Evolutionary conservation across 192 early-diverging fungal genomes (phyloP).

Genomic region (Martensiomyces pterosporus): DNA sequence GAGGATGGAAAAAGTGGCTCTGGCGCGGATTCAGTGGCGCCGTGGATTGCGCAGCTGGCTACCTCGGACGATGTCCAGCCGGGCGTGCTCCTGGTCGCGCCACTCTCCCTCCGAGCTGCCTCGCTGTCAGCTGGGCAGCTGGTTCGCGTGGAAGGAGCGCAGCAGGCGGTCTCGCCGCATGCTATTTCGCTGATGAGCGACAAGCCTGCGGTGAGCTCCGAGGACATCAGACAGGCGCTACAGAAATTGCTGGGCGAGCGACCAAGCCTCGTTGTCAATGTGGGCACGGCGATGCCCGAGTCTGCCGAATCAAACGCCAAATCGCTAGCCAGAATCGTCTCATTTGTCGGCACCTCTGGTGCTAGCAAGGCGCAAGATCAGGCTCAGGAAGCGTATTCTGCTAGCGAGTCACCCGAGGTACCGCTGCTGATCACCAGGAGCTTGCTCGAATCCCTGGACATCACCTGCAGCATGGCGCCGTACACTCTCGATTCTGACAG

Average conservation of each 20-base stretch:
- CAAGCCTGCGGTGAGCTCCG: not conserved
- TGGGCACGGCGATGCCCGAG: conserved; percentile 13
- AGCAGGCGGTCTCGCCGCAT: not conserved
- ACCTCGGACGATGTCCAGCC: conserved; percentile 24
- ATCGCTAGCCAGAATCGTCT: conserved; percentile 7
- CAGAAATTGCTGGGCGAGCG: not conserved
- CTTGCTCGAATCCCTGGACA: conserved; percentile 6
- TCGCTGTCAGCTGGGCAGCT: conserved; percentile 23
- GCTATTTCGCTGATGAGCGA: conserved; percentile 10
- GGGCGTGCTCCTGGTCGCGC: conserved; percentile 23
- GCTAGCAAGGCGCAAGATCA: too few species aligned
- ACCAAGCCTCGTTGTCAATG: conserved; percentile 2
- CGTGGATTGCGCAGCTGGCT: conserved; percentile 17
- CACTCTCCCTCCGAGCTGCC: conserved; percentile 2
- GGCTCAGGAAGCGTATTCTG: not conserved
- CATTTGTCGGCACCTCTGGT: conserved; percentile 7
- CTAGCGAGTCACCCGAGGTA: conserved; percentile 2
- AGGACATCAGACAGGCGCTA: conserved; percentile 1
- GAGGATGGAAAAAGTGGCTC: too few species aligned
- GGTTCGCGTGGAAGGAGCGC: conserved; percentile 16
- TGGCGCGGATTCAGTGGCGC: conserved; percentile 11
- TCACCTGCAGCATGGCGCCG: conserved; percentile 3
- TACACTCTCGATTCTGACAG: not conserved
- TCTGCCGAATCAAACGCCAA: not conserved
- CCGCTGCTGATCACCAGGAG: conserved; percentile 12